phyloP scores from a whole-genome alignment of 345 rosid genomes.

The Populus euphratica region DNA sequence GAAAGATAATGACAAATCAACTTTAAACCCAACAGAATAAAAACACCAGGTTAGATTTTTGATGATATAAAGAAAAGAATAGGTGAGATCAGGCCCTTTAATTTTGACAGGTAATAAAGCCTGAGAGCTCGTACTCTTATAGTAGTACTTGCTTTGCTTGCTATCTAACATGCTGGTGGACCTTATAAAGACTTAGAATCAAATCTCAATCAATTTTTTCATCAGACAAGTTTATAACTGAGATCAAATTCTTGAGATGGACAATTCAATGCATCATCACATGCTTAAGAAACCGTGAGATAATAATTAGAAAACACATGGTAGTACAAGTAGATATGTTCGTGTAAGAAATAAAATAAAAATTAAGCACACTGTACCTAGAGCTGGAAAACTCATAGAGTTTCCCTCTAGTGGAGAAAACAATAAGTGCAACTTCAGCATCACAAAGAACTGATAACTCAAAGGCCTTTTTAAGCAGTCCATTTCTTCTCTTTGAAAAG shows the following conservation, averaged over 20 bases:
- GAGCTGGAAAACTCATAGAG: slow-evolving; percentile 75
- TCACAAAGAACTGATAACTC: slow-evolving; percentile 86
- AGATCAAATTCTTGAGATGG: not conserved
- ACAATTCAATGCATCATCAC: not conserved
- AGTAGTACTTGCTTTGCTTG: not conserved
- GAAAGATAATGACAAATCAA: slow-evolving; percentile 5
- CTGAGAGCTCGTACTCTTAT: slow-evolving; percentile 6
- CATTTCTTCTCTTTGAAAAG: slow-evolving; percentile 82
- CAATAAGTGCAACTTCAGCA: slow-evolving; percentile 76
- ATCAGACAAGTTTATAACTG: not conserved
- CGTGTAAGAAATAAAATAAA: not conserved
- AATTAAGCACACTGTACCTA: slow-evolving; percentile 33
- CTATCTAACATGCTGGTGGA: not conserved
- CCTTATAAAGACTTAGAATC: not conserved
- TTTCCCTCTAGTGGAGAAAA: slow-evolving; percentile 80
- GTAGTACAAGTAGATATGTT: not conserved
- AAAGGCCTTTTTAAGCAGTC: slow-evolving; percentile 73
- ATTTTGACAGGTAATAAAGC: slow-evolving; percentile 16
- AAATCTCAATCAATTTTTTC: not conserved
- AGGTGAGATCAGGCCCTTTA: slow-evolving; percentile 11
- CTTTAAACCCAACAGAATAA: slow-evolving; percentile 6
- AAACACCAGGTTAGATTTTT: slow-evolving; percentile 16
- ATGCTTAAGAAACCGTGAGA: not conserved
- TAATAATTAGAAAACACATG: not conserved
- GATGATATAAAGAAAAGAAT: slow-evolving; percentile 4